These are phyloP conservation scores for Hypoxylon sp. DNA, from an alignment of 2,329 filamentous ascomycete species.

Conservation along the genomic window DNA sequence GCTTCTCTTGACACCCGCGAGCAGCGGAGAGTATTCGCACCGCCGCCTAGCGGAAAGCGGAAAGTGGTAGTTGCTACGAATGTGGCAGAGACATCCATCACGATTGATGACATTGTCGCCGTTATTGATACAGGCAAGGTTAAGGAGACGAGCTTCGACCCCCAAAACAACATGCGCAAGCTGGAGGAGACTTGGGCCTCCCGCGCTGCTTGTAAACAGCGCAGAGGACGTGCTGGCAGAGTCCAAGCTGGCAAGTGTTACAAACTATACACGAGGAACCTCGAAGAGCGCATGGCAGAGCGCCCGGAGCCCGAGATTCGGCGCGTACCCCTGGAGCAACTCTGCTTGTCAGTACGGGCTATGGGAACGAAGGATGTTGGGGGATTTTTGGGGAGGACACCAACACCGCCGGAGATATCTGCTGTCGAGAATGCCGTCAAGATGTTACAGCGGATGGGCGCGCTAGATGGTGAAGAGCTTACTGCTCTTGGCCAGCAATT, in stretches of 20 bases:
- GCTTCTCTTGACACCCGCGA: constrained; percentile 90
- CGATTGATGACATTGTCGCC: constrained; percentile 95
- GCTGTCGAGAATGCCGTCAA: constrained; percentile 88
- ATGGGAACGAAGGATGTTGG: constrained; percentile 91
- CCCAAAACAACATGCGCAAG: constrained; percentile 91
- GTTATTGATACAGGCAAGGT: constrained; percentile 96
- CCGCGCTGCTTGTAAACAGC: constrained; percentile 91
- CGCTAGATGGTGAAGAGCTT: constrained; percentile 85
- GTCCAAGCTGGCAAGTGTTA: constrained; percentile 93
- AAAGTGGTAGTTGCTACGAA: constrained; percentile 97
- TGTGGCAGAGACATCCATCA: constrained; percentile 97
- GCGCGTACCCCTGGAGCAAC: constrained; percentile 90
- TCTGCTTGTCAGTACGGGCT: constrained; percentile 92
- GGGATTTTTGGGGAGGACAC: constrained; percentile 83
- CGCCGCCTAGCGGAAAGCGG: constrained; percentile 80
- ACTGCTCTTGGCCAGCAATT: constrained; percentile 94
- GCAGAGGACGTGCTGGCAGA: constrained; percentile 91
- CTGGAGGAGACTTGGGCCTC: constrained; percentile 97
- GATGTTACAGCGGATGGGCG: constrained; percentile 86
- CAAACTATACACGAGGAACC: constrained; percentile 90
- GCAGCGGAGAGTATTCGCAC: constrained; percentile 86
- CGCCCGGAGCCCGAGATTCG: constrained; percentile 94
- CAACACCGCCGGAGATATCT: constrained; percentile 86
- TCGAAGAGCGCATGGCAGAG: constrained; percentile 87
- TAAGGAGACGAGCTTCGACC: constrained; percentile 96